These are phyloP conservation scores for Baorangia bicolor DNA, from an alignment of 768 basidiomycete species.

Conservation along the genomic window DNA sequence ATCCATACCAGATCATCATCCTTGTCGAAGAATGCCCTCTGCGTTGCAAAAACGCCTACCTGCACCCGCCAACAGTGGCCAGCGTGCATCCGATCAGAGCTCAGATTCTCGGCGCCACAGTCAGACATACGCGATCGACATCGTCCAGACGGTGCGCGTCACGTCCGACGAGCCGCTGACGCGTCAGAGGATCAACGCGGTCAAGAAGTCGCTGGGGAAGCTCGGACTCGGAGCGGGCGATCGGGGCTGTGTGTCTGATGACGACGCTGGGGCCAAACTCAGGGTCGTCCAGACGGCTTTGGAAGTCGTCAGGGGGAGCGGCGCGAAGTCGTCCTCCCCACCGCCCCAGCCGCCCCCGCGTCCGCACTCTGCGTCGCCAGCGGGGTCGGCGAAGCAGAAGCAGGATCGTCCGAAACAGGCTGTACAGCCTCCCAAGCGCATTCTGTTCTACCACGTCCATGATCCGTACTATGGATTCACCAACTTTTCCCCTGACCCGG, in stretches of 20 bases:
- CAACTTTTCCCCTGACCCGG: conserved; percentile 43
- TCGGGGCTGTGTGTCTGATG: conserved; percentile 31
- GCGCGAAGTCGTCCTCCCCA: conserved; percentile 5
- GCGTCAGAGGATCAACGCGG: conserved; percentile 25
- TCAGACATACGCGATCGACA: conserved; percentile 29
- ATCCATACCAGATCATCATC: not conserved
- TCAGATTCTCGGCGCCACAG: conserved; percentile 4
- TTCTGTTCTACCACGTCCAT: conserved; percentile 33
- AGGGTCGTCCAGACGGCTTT: conserved; percentile 28
- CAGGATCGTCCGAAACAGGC: not conserved
- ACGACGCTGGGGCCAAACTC: conserved; percentile 23
- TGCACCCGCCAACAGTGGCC: conserved; percentile 1
- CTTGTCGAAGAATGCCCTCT: conserved; percentile 13
- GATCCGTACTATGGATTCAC: conserved; percentile 41
- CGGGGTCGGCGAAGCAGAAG: conserved; percentile 9
- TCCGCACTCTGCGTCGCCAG: conserved; percentile 24
- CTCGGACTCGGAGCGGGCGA: conserved; percentile 25
- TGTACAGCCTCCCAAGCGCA: conserved; percentile 21
- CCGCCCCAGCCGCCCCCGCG: conserved; percentile 12
- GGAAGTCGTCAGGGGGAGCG: conserved; percentile 21
- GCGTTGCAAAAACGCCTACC: conserved; percentile 20
- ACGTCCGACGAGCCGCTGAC: conserved; percentile 29
- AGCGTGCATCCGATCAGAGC: conserved; percentile 11
- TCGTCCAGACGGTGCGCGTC: conserved; percentile 32
- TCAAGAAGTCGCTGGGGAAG: conserved; percentile 30